phyloP scores from a whole-genome alignment of 2,329 filamentous ascomycete genomes.

The Daldinia sp. region DNA sequence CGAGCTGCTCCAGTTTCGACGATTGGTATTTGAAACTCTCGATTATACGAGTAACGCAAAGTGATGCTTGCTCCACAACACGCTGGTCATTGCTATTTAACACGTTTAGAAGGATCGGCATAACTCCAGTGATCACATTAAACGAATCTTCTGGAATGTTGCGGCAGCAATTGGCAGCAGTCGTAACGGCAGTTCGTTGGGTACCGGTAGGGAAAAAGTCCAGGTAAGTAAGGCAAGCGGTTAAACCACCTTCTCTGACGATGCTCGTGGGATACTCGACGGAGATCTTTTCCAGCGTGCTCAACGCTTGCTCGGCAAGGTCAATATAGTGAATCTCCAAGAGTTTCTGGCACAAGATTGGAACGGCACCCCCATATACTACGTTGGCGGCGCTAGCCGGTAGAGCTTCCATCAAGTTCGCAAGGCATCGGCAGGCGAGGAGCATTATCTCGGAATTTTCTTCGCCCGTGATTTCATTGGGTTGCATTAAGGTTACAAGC shows the following conservation, averaged over 20 bases:
- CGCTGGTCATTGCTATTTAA: conserved; percentile 92
- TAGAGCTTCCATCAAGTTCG: conserved; percentile 96
- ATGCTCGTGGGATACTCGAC: conserved; percentile 95
- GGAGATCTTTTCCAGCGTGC: conserved; percentile 96
- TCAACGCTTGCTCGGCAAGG: conserved; percentile 93
- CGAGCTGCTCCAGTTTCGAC: conserved; percentile 88
- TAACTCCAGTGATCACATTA: conserved; percentile 88
- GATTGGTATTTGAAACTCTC: conserved; percentile 95
- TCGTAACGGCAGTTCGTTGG: conserved; percentile 94
- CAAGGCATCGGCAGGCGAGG: conserved; percentile 91
- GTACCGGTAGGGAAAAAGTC: conserved; percentile 99
- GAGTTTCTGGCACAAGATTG: conserved; percentile 91
- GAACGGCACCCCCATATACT: conserved; percentile 96
- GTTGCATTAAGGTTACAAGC: conserved; percentile 89
- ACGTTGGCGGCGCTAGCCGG: conserved; percentile 93
- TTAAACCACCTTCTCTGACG: conserved; percentile 92
- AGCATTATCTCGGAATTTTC: conserved; percentile 98
- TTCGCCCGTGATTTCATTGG: conserved; percentile 80
- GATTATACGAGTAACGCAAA: conserved; percentile 94
- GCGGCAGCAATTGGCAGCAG: conserved; percentile 96
- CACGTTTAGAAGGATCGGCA: conserved; percentile 93
- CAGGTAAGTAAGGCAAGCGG: conserved; percentile 93
- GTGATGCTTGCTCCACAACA: conserved; percentile 94
- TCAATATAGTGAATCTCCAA: conserved; percentile 98
- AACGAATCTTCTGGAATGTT: conserved; percentile 97